phyloP scores from a whole-genome alignment of 306 rosid species.

The Prunus padus region DNA sequence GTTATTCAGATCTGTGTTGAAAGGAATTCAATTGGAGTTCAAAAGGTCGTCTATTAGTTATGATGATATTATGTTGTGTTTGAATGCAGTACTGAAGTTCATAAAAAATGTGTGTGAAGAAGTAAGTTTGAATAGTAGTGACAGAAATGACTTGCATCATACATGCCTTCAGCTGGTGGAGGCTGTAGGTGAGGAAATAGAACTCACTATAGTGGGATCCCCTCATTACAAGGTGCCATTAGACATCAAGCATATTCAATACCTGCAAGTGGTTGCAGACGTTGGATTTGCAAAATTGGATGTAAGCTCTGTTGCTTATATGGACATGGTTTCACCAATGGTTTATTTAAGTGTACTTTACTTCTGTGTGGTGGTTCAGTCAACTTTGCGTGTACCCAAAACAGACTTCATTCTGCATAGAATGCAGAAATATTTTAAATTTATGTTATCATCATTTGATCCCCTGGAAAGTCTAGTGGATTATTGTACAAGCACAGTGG shows the following conservation, averaged over 20 bases:
- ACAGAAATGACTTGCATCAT: conserved; percentile 38
- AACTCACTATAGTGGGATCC: conserved; percentile 64
- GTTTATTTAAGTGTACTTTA: conserved; percentile 58
- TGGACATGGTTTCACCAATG: conserved; percentile 82
- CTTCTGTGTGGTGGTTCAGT: conserved; percentile 51
- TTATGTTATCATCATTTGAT: conserved; percentile 55
- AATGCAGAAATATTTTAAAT: conserved; percentile 47
- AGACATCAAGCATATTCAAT: conserved; percentile 50
- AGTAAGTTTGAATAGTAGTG: conserved; percentile 35
- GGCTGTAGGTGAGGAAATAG: conserved; percentile 59
- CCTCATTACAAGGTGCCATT: conserved; percentile 70
- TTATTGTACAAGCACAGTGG: conserved; percentile 49
- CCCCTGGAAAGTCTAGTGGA: conserved; percentile 49
- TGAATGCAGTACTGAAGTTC: conserved; percentile 52
- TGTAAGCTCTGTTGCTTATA: conserved; percentile 43
- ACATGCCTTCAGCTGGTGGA: conserved; percentile 47
- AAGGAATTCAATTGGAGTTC: conserved; percentile 63
- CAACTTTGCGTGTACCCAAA: conserved; percentile 29
- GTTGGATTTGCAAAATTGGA: conserved; percentile 31
- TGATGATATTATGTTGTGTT: conserved; percentile 53
- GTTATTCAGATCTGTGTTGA: conserved; percentile 58
- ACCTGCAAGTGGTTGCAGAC: conserved; percentile 34
- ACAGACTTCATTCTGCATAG: conserved; percentile 35
- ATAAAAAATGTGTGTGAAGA: conserved; percentile 50
- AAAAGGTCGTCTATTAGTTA: conserved; percentile 49